A percentile compares a stretch with the other conserved stretches of the same genome.
phyloP scores from a whole-genome alignment of 495 filamentous ascomycete species.

The Friedmanniomyces endolithicus region DNA sequence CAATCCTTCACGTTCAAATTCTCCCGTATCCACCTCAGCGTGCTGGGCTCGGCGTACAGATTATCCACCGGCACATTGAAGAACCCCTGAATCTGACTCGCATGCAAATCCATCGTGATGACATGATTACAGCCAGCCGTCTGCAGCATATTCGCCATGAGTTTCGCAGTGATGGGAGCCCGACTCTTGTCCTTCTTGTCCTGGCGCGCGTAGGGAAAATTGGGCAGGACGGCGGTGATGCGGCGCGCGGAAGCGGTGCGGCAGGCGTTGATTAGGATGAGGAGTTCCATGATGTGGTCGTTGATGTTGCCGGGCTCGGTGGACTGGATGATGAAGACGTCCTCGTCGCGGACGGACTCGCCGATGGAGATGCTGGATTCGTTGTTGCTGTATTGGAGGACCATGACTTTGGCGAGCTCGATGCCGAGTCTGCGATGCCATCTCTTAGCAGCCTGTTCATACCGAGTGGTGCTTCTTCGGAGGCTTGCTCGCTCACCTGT shows the following conservation, averaged over 20 bases:
- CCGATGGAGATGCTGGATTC: constrained; percentile 95
- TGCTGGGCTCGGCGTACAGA: constrained; percentile 89
- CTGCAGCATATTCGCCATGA: constrained; percentile 97
- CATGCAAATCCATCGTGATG: constrained; percentile 48
- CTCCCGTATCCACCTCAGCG: constrained; percentile 79
- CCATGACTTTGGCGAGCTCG: constrained; percentile 84
- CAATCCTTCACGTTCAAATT: constrained; percentile 71
- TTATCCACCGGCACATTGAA: constrained; percentile 98
- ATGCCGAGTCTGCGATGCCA: constrained; percentile 57
- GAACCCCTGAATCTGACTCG: constrained; percentile 77
- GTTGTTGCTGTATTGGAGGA: constrained; percentile 93
- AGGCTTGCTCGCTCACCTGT: constrained; percentile 48
- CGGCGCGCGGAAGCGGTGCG: constrained; percentile 88
- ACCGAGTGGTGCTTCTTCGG: not conserved
- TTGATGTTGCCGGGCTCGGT: constrained; percentile 95
- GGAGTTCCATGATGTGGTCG: constrained; percentile 94
- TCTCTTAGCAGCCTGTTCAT: not conserved
- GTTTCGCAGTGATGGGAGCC: constrained; percentile 79
- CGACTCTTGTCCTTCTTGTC: constrained; percentile 98
- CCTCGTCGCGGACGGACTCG: constrained; percentile 92
- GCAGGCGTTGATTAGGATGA: constrained; percentile 99
- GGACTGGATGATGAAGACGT: constrained; percentile 96
- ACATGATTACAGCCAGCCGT: constrained; percentile 61
- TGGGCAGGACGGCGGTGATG: constrained; percentile 87
- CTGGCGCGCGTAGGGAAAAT: constrained; percentile 97